Conservation (phyloP, 163 green algal genomes). For the Scenedesmus sp. region DNA sequence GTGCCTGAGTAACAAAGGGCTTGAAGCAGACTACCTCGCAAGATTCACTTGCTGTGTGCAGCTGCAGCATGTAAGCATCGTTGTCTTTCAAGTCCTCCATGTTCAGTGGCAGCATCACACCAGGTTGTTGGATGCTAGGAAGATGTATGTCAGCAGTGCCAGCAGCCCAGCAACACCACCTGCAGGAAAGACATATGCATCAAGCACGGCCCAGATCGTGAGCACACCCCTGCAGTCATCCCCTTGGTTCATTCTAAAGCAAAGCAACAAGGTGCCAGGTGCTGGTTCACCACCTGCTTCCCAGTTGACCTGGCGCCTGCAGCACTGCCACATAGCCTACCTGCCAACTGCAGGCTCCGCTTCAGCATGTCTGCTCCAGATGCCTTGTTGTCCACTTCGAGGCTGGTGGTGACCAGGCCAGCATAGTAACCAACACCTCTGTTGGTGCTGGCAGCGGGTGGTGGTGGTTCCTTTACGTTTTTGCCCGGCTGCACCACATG, state of each 20-base stretch:
- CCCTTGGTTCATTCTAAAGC: too few species aligned
- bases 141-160: slow-evolving; percentile 2
- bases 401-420: slow-evolving; percentile 42
- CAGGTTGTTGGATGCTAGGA: slow-evolving; percentile 39
- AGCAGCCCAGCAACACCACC: slow-evolving; percentile 31
- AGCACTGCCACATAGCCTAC: slow-evolving; percentile 4
- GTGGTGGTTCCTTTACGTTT: background rate
- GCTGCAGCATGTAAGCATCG: background rate
- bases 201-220: background rate
- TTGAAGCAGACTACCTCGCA: too few species aligned
- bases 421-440: slow-evolving; percentile 46
- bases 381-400: slow-evolving; percentile 38
- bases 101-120: background rate
- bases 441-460: background rate
- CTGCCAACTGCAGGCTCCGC: slow-evolving; percentile 46
- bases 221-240: background rate
- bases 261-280: too few species aligned
- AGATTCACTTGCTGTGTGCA: too few species aligned
- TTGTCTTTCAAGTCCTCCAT: background rate
- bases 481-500: background rate
- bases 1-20: too few species aligned
- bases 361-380: slow-evolving; percentile 51
- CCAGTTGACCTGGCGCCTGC: background rate
- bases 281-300: background rate
- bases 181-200: background rate